Conservation (phyloP, 1,139 yeast genomes). For the Spathaspora sp. region DNA sequence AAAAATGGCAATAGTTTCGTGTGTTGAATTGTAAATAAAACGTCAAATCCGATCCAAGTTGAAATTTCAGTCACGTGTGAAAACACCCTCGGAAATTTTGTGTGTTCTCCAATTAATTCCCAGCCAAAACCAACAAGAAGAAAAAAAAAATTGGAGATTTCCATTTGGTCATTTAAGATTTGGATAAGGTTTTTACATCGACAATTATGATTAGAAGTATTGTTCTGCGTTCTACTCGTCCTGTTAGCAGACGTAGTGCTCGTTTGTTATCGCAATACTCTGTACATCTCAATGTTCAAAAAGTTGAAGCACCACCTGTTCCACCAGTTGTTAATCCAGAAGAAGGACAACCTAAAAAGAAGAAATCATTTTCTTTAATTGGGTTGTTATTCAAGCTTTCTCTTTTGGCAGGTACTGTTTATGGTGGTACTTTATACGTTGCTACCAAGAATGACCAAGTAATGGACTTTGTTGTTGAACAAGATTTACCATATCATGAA, state of each 20-base stretch:
- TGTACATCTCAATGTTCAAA: slow-evolving; percentile 8
- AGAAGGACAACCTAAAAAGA: slow-evolving; percentile 11
- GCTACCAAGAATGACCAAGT: slow-evolving; percentile 49
- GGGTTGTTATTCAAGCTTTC: slow-evolving; percentile 34
- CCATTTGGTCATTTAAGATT: background rate
- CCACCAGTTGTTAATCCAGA: slow-evolving; percentile 9
- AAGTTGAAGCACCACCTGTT: slow-evolving; percentile 11
- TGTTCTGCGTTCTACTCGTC: slow-evolving; percentile 6
- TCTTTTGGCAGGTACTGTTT: slow-evolving; percentile 28
- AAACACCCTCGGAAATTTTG: background rate
- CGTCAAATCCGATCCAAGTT: background rate
- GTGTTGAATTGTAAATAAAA: background rate
- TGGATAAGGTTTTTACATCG: too few species aligned
- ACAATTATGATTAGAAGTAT: slow-evolving; percentile 12
- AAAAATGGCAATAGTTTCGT: background rate
- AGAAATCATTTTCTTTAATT: slow-evolving; percentile 34
- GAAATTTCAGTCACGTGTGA: background rate
- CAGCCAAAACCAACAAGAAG: background rate
- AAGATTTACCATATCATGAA: slow-evolving; percentile 47
- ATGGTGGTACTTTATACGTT: slow-evolving; percentile 41
- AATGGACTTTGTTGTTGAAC: slow-evolving; percentile 47
- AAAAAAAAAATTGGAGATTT: slow-evolving; percentile 1
- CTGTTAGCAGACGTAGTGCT: slow-evolving; percentile 5
- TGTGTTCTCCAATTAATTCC: background rate
- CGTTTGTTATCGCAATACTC: slow-evolving; percentile 12